A percentile compares a stretch with the other conserved stretches of the same genome.
Evolutionary conservation across 257 asterid genomes (phyloP).

Genomic region (Striga asiatica): DNA sequence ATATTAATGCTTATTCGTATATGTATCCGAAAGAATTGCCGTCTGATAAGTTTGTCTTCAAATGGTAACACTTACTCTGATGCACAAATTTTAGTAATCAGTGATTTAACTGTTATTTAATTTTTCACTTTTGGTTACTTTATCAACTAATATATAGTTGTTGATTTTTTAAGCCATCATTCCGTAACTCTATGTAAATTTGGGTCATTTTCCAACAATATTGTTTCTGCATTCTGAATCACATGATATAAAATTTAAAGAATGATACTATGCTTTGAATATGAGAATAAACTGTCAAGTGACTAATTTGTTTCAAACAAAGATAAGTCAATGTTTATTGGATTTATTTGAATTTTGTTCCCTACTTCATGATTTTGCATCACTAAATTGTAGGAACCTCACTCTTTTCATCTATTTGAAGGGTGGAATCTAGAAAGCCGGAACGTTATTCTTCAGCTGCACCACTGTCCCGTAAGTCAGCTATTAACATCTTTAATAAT

Average conservation of each 20-base stretch:
- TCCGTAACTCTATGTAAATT: too few relatives aligned
- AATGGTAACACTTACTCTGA: slow-evolving; percentile 41
- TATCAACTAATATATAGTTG: too few relatives aligned
- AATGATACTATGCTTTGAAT: too few relatives aligned
- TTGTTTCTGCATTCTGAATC: background rate
- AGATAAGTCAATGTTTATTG: too few relatives aligned
- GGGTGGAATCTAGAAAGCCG: slow-evolving; percentile 98
- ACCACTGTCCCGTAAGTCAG: slow-evolving; percentile 86
- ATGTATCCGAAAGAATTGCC: slow-evolving; percentile 56
- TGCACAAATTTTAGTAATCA: background rate
- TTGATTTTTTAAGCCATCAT: too few relatives aligned
- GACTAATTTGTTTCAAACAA: too few relatives aligned
- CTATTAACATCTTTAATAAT: background rate
- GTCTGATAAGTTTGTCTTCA: slow-evolving; percentile 54
- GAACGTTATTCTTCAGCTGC: slow-evolving; percentile 99
- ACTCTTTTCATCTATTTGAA: slow-evolving; percentile 87
- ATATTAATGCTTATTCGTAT: slow-evolving; percentile 82
- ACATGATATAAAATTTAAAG: background rate
- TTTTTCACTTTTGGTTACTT: too few relatives aligned
- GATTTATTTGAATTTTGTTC: slow-evolving; percentile 1
- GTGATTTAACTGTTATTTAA: background rate
- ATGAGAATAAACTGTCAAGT: background rate
- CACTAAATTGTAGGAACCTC: slow-evolving; percentile 72
- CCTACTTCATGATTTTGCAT: slow-evolving; percentile 33
- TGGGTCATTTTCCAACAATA: background rate